Percentiles rank a stretch among this genome's conserved stretches.
Evolutionary conservation across 768 basidiomycete genomes (phyloP).

Genomic region (Suillus sp.): DNA sequence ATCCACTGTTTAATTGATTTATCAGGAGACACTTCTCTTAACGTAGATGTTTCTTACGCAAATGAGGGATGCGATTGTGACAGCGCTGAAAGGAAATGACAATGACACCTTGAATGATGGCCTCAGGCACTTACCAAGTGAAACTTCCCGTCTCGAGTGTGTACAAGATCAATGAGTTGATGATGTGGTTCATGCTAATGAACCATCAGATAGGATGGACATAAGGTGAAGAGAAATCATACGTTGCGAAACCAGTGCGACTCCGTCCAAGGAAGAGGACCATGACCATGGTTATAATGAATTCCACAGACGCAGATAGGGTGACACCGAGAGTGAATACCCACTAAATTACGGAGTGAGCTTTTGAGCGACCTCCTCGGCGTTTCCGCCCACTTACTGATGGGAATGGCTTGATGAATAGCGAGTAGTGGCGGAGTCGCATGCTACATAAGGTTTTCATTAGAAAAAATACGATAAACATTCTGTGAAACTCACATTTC

Average conservation of each 20-base stretch:
- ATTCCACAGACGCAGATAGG: conserved; percentile 35
- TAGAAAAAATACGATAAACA: neutral
- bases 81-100: conserved; percentile 22
- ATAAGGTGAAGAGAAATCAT: neutral
- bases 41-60: conserved; percentile 24
- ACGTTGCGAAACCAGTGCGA: conserved; percentile 36
- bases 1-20: conserved; percentile 25
- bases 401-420: conserved; percentile 35
- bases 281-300: conserved; percentile 35
- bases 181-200: conserved; percentile 47
- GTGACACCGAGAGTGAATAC: conserved; percentile 34
- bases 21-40: neutral
- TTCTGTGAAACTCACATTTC: conserved; percentile 29
- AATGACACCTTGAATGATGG: neutral
- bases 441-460: conserved; percentile 20
- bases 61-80: conserved; percentile 35
- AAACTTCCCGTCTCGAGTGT: conserved; percentile 54
- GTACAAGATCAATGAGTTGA: conserved; percentile 53
- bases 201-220: neutral
- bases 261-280: conserved; percentile 35
- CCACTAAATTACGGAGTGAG: conserved; percentile 25
- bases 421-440: conserved; percentile 29
- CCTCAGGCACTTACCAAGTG: conserved; percentile 38
- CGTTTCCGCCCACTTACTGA: conserved; percentile 18
- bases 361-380: neutral